These are phyloP conservation scores for Hypoxylon trugodes DNA, from an alignment of 495 filamentous ascomycete genomes.

Conservation along the genomic window DNA sequence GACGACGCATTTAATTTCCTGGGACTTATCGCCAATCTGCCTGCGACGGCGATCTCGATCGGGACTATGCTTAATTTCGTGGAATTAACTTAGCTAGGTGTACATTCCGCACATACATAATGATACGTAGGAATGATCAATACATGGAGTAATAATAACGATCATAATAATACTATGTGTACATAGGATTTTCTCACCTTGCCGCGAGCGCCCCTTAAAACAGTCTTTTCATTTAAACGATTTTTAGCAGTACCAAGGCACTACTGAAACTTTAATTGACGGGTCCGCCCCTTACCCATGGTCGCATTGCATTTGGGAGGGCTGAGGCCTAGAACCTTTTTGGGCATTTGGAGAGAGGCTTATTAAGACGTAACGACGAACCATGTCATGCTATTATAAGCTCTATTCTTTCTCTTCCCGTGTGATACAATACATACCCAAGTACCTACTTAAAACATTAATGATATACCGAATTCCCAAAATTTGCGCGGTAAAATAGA, in stretches of 20 bases:
- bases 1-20: slow-evolving; percentile 37
- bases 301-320: slow-evolving; percentile 41
- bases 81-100: background rate
- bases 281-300: slow-evolving; percentile 27
- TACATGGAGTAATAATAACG: too few species aligned
- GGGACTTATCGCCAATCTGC: slow-evolving; percentile 30
- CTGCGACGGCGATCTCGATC: slow-evolving; percentile 35
- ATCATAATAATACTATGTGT: too few species aligned
- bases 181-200: slow-evolving; percentile 13
- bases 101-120: too few species aligned
- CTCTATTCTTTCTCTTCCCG: background rate
- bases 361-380: slow-evolving; percentile 20
- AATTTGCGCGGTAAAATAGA: slow-evolving; percentile 12
- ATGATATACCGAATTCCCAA: too few species aligned
- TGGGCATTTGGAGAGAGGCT: slow-evolving; percentile 14
- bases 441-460: background rate
- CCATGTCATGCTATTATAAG: slow-evolving; percentile 15
- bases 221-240: slow-evolving; percentile 35
- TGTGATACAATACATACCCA: background rate
- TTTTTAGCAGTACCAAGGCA: slow-evolving; percentile 14
- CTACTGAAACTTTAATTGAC: slow-evolving; percentile 33
- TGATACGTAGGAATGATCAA: too few species aligned
- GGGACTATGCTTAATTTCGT: slow-evolving; percentile 24
- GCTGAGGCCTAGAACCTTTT: slow-evolving; percentile 33
- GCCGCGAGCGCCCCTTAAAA: slow-evolving; percentile 36